Evolutionary conservation across 1,139 yeast genomes (phyloP).

Genomic region (Geotrichum cucujoidarum): DNA sequence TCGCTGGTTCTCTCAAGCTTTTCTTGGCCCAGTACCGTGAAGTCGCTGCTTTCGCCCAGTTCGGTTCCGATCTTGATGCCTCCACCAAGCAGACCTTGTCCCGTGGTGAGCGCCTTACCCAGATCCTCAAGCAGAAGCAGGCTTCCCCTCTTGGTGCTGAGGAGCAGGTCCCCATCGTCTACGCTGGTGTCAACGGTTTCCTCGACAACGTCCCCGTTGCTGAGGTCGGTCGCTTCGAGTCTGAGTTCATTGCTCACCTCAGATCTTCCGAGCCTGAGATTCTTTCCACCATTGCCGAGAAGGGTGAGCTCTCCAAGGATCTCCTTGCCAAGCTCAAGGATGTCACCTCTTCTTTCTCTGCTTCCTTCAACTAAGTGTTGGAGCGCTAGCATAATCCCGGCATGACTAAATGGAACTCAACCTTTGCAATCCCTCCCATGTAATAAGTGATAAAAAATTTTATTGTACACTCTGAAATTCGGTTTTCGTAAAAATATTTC

Average conservation of each 20-base stretch:
- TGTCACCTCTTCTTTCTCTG: constrained; percentile 87
- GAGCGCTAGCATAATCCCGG: background rate
- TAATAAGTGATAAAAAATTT: background rate
- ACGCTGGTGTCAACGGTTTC: constrained; percentile 98
- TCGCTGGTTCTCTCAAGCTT: constrained; percentile 99
- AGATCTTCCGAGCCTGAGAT: constrained; percentile 85
- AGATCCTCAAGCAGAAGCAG: constrained; percentile 97
- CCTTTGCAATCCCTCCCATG: background rate
- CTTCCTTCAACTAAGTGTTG: constrained; percentile 53
- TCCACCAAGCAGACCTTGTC: constrained; percentile 97
- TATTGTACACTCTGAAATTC: background rate
- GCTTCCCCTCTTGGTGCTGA: constrained; percentile 95
- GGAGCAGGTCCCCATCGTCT: constrained; percentile 98
- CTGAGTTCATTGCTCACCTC: constrained; percentile 78
- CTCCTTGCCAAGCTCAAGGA: constrained; percentile 79
- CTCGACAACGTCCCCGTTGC: constrained; percentile 82
- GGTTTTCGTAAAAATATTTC: background rate
- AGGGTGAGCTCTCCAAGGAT: constrained; percentile 91
- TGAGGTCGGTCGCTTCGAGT: constrained; percentile 88
- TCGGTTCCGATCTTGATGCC: constrained; percentile 99
- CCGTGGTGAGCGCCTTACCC: constrained; percentile 99
- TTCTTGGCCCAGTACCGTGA: constrained; percentile 99
- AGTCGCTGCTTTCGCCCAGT: constrained; percentile 99
- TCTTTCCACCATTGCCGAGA: constrained; percentile 74
- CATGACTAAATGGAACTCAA: background rate